Evolutionary conservation across 768 basidiomycete genomes (phyloP).

Genomic region (Arthromyces matolae): DNA sequence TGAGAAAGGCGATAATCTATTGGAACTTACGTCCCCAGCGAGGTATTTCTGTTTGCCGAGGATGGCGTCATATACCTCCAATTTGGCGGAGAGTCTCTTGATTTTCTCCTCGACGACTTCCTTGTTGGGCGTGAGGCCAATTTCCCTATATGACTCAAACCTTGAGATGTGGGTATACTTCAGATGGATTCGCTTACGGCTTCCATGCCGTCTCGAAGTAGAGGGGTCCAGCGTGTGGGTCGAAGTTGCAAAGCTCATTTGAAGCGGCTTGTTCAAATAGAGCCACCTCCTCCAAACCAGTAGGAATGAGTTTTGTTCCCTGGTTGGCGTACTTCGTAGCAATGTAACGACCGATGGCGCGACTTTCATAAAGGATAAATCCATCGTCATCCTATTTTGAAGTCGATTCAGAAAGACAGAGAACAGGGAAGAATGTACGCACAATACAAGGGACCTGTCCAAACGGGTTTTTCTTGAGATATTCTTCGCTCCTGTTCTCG

Average conservation of each 20-base stretch:
- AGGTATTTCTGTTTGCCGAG: conserved; percentile 54
- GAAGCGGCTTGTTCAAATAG: conserved; percentile 50
- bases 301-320: conserved; percentile 49
- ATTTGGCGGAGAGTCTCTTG: conserved; percentile 32
- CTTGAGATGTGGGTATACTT: too few relatives aligned
- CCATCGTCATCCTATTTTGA: conserved; percentile 52
- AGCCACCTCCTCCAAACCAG: conserved; percentile 32
- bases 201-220: conserved; percentile 49
- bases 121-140: neutral
- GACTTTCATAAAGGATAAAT: conserved; percentile 60
- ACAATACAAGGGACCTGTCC: conserved; percentile 54
- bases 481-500: conserved; percentile 35
- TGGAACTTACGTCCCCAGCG: conserved; percentile 43
- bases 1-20: neutral
- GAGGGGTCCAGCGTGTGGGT: conserved; percentile 39
- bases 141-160: too few relatives aligned
- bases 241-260: conserved; percentile 51
- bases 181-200: conserved; percentile 28
- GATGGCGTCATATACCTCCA: conserved; percentile 54
- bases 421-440: conserved; percentile 2
- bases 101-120: conserved; percentile 19
- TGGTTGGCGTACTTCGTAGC: conserved; percentile 49
- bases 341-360: conserved; percentile 60
- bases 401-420: neutral
- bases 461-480: conserved; percentile 45